phyloP scores from a whole-genome alignment of 305 asterid genomes.

The Caryopteris hybrid region DNA sequence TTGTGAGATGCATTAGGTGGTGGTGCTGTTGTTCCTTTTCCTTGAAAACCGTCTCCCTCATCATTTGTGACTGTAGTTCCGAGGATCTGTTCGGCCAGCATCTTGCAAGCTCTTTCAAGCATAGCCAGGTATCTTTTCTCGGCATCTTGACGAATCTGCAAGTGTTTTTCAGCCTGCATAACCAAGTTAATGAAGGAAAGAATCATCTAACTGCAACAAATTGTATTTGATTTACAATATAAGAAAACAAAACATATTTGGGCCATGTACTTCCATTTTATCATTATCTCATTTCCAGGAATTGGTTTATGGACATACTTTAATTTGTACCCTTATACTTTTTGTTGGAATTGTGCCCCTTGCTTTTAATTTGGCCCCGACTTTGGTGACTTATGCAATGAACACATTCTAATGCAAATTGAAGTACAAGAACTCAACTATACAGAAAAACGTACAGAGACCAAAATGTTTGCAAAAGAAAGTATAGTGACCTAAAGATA shows the following conservation, averaged over 20 bases:
- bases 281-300: not conserved
- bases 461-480: too few species aligned
- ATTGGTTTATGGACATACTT: too few species aligned
- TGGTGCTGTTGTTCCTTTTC: conserved; percentile 28
- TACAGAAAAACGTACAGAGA: too few species aligned
- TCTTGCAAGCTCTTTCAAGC: conserved; percentile 77
- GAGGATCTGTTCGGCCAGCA: conserved; percentile 72
- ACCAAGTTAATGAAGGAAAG: conserved; percentile 9
- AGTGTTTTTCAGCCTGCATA: conserved; percentile 77
- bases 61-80: conserved; percentile 40
- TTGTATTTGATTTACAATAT: not conserved
- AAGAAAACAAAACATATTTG: too few species aligned
- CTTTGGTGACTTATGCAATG: not conserved
- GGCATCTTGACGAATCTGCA: conserved; percentile 82
- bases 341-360: not conserved
- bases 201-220: not conserved
- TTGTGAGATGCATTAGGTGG: conserved; percentile 20
- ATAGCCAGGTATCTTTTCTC: conserved; percentile 69
- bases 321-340: too few species aligned
- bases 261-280: not conserved
- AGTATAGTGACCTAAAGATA: too few species aligned
- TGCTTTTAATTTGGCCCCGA: not conserved
- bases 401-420: not conserved
- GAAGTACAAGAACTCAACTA: not conserved
- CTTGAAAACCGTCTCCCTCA: conserved; percentile 40